Conservation (phyloP, 257 asterid species). For the Solanum arcanum region DNA sequence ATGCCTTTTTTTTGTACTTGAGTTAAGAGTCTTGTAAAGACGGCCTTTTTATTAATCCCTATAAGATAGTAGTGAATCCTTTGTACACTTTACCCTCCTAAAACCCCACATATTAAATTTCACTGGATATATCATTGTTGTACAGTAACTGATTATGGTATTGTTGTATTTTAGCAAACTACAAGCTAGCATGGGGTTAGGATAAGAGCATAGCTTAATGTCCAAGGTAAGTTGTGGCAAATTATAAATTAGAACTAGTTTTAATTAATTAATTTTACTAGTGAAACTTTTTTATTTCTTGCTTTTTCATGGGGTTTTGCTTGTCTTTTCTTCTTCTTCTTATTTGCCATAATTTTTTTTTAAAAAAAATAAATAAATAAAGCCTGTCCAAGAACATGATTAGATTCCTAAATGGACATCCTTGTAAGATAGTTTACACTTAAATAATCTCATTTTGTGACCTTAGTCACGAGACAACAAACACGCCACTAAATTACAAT, state of each 20-base stretch:
- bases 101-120: neutral
- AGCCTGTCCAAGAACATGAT: slow-evolving; percentile 14
- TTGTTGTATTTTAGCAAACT: neutral
- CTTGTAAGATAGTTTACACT: slow-evolving; percentile 28
- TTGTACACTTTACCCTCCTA: rapidly evolving
- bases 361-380: neutral
- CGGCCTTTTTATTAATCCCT: rapidly evolving
- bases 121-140: neutral
- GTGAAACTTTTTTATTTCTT: neutral
- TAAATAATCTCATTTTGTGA: slow-evolving; percentile 9
- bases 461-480: slow-evolving; percentile 41
- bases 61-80: neutral
- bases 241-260: neutral
- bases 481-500: neutral
- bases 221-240: slow-evolving; percentile 1
- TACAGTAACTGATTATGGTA: neutral
- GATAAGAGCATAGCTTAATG: neutral
- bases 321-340: slow-evolving; percentile 1
- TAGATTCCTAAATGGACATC: slow-evolving; percentile 41
- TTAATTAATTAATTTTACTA: neutral
- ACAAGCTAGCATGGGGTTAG: neutral
- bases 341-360: neutral
- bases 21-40: neutral
- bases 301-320: slow-evolving; percentile 7
- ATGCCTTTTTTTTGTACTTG: too few species aligned